A percentile compares a stretch with the other conserved stretches of the same genome.
Conservation (phyloP, 805 yeast species). For the Lachancea kluyveri region DNA sequence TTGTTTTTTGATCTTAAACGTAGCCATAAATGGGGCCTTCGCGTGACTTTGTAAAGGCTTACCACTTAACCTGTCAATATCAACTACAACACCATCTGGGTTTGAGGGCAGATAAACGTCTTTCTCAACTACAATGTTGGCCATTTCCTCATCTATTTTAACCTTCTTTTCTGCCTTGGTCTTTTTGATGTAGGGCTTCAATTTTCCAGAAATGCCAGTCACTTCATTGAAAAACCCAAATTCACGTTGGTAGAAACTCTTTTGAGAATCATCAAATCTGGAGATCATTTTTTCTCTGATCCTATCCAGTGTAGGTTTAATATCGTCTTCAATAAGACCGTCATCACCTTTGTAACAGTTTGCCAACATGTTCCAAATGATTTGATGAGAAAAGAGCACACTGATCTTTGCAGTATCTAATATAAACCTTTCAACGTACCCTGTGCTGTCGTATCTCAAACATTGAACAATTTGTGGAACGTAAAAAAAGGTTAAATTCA, state of each 20-base stretch:
- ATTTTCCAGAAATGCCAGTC: constrained; percentile 88
- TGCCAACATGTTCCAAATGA: constrained; percentile 96
- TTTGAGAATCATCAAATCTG: constrained; percentile 55
- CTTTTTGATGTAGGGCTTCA: constrained; percentile 90
- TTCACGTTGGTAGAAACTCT: constrained; percentile 68
- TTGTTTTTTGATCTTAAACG: constrained; percentile 72
- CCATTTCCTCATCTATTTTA: constrained; percentile 96
- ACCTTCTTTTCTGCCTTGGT: constrained; percentile 93
- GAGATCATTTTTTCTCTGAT: constrained; percentile 60
- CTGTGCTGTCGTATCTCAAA: constrained; percentile 72
- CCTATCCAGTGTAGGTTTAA: constrained; percentile 77
- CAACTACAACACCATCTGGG: constrained; percentile 92
- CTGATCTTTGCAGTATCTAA: constrained; percentile 88
- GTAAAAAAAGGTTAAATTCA: constrained; percentile 84
- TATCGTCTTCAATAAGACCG: constrained; percentile 64
- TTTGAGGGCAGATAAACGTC: constrained; percentile 94
- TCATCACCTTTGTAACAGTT: constrained; percentile 90
- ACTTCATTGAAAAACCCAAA: constrained; percentile 87
- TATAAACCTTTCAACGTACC: constrained; percentile 83
- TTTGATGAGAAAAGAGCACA: constrained; percentile 92
- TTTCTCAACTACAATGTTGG: constrained; percentile 57
- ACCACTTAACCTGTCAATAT: constrained; percentile 87
- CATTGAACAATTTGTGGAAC: constrained; percentile 98
- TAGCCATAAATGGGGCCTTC: constrained; percentile 97
- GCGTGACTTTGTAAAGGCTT: constrained; percentile 96